Percentiles rank a stretch among this genome's conserved stretches.
These are phyloP conservation scores for Penicillium oxalicum DNA, from an alignment of 2,329 filamentous ascomycete species.

Conservation along the genomic window DNA sequence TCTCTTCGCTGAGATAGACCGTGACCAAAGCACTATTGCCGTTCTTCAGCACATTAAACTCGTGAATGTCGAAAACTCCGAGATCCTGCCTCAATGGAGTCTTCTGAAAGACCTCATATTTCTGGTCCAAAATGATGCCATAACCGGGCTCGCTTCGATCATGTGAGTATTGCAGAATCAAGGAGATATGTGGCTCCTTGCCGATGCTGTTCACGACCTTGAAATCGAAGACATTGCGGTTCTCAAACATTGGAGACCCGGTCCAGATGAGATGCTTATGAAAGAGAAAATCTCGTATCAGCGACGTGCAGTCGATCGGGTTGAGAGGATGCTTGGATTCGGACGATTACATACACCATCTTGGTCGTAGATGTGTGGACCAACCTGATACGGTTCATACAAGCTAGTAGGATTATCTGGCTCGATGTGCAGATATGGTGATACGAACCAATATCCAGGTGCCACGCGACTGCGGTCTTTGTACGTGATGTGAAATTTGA, in stretches of 20 bases:
- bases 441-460: slow-evolving; percentile 47
- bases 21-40: slow-evolving; percentile 28
- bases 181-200: slow-evolving; percentile 42
- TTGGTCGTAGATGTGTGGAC: slow-evolving; percentile 48
- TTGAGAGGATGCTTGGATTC: no score
- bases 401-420: slow-evolving; percentile 21
- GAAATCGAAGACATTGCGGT: slow-evolving; percentile 43
- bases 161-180: slow-evolving; percentile 33
- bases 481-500: slow-evolving; percentile 26
- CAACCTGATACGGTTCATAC: slow-evolving; percentile 40
- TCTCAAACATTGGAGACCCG: slow-evolving; percentile 41
- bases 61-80: slow-evolving; percentile 33
- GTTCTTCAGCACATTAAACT: slow-evolving; percentile 31
- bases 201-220: slow-evolving; percentile 39
- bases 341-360: slow-evolving; percentile 31
- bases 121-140: slow-evolving; percentile 44
- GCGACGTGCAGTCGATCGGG: no score
- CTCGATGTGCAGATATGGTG: slow-evolving; percentile 37
- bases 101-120: slow-evolving; percentile 41
- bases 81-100: slow-evolving; percentile 26
- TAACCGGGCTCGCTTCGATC: slow-evolving; percentile 36
- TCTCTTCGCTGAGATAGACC: slow-evolving; percentile 16
- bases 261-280: slow-evolving; percentile 42
- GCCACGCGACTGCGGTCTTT: slow-evolving; percentile 23
- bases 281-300: no score